phyloP scores from a whole-genome alignment of 179 eudicot genomes.

The Gypsophila paniculata region DNA sequence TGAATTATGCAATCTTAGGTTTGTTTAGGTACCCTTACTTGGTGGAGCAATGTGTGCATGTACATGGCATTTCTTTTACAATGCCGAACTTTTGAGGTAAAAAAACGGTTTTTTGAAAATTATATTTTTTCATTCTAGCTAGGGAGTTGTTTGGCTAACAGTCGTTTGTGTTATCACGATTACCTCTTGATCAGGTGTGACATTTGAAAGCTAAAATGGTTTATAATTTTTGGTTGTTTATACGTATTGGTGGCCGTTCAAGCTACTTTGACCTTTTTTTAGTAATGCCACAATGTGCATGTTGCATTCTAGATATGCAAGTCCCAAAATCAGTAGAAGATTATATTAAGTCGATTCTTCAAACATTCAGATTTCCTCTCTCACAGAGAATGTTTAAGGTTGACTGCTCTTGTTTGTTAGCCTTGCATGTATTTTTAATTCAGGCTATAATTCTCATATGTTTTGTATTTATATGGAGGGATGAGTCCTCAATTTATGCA shows the following conservation, averaged over 20 bases:
- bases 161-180: neutral
- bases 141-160: neutral
- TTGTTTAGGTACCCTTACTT: constrained; percentile 74
- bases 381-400: constrained; percentile 6
- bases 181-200: neutral
- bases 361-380: neutral
- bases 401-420: constrained; percentile 7
- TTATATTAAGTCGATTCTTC: constrained; percentile 21
- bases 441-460: neutral
- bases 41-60: constrained; percentile 99
- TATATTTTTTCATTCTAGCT: neutral
- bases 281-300: constrained; percentile 81
- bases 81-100: constrained; percentile 81
- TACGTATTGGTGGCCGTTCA: constrained; percentile 85
- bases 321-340: constrained; percentile 45
- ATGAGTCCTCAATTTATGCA: too few relatives aligned
- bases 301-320: constrained; percentile 79
- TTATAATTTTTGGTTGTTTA: constrained; percentile 22
- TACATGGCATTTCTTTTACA: constrained; percentile 98
- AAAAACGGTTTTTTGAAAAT: neutral
- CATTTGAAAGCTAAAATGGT: neutral
- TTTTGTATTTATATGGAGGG: too few relatives aligned
- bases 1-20: constrained; percentile 11
- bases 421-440: constrained; percentile 9
- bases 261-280: constrained; percentile 73